A percentile compares a stretch with the other conserved stretches of the same genome.
Conservation (phyloP, 2,329 filamentous ascomycete genomes). For the Setomelanomma holmii region DNA sequence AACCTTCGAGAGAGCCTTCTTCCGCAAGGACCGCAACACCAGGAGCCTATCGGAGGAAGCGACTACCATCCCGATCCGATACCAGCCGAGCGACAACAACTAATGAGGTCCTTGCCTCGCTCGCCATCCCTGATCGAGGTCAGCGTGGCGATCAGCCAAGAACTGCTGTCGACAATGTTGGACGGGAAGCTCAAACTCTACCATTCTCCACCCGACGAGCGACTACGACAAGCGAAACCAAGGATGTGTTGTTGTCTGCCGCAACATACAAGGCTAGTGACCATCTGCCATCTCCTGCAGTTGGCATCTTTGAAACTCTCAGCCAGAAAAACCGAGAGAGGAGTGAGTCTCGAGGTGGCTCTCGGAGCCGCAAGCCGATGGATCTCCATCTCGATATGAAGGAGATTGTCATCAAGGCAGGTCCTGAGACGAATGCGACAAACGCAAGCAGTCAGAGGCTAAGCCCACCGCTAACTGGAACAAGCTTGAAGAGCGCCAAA, state of each 20-base stretch:
- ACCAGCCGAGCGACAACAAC: slow-evolving; percentile 39
- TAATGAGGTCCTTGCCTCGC: slow-evolving; percentile 42
- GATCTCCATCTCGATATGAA: slow-evolving; percentile 63
- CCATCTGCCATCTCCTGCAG: slow-evolving; percentile 70
- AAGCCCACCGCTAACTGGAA: slow-evolving; percentile 52
- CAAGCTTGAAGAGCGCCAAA: slow-evolving; percentile 64
- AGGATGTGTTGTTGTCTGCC: slow-evolving; percentile 54
- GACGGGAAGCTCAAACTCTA: slow-evolving; percentile 50
- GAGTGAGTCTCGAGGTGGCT: slow-evolving; percentile 70
- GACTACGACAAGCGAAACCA: slow-evolving; percentile 64
- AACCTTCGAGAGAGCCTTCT: slow-evolving; percentile 51
- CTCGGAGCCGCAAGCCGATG: slow-evolving; percentile 78
- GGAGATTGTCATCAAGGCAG: slow-evolving; percentile 51
- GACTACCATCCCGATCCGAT: slow-evolving; percentile 61
- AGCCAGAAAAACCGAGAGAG: slow-evolving; percentile 73
- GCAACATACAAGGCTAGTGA: slow-evolving; percentile 43
- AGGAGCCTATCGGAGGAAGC: slow-evolving; percentile 72
- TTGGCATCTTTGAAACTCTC: slow-evolving; percentile 67
- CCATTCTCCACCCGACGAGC: slow-evolving; percentile 45
- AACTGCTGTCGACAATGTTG: slow-evolving; percentile 49
- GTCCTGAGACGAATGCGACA: slow-evolving; percentile 38
- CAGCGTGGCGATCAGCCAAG: slow-evolving; percentile 40
- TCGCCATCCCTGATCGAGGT: slow-evolving; percentile 46
- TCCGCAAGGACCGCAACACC: slow-evolving; percentile 60
- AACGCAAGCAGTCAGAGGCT: slow-evolving; percentile 65